Conservation (phyloP, 331 rosid genomes). For the Prunus yedoensis region DNA sequence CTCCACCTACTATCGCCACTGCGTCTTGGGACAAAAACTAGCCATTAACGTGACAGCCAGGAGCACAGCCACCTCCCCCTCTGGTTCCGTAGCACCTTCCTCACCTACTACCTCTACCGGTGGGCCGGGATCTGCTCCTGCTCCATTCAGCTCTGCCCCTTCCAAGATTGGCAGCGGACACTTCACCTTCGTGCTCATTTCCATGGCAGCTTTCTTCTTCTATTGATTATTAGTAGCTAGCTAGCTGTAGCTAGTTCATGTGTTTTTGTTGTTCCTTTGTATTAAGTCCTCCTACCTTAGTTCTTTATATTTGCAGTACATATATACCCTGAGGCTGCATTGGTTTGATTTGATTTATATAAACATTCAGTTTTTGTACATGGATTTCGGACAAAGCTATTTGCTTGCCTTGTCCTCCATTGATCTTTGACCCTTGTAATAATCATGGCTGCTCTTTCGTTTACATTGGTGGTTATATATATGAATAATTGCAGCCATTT, state of each 20-base stretch:
- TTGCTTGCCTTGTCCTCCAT: background rate
- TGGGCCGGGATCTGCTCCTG: slow-evolving; percentile 21
- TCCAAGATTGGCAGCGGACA: slow-evolving; percentile 22
- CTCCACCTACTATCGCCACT: slow-evolving; percentile 41
- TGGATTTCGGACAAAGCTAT: slow-evolving; percentile 7
- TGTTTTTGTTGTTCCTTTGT: background rate
- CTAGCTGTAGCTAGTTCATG: background rate
- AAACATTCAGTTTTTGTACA: background rate
- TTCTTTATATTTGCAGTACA: background rate
- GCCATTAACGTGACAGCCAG: slow-evolving; percentile 46
- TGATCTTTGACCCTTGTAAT: background rate
- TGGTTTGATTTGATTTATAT: background rate
- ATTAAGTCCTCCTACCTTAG: no score
- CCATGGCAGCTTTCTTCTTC: slow-evolving; percentile 32
- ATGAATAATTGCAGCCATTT: slow-evolving; percentile 7
- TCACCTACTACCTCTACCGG: background rate
- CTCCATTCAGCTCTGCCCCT: slow-evolving; percentile 31
- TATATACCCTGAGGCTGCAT: background rate
- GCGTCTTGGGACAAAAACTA: slow-evolving; percentile 51
- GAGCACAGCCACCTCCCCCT: slow-evolving; percentile 12
- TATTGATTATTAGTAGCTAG: background rate
- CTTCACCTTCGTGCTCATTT: slow-evolving; percentile 26
- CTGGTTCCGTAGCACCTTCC: slow-evolving; percentile 25
- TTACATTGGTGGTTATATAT: background rate
- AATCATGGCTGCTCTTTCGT: background rate